Evolutionary conservation across 306 rosid genomes (phyloP).

Genomic region (Begonia loranthoides): DNA sequence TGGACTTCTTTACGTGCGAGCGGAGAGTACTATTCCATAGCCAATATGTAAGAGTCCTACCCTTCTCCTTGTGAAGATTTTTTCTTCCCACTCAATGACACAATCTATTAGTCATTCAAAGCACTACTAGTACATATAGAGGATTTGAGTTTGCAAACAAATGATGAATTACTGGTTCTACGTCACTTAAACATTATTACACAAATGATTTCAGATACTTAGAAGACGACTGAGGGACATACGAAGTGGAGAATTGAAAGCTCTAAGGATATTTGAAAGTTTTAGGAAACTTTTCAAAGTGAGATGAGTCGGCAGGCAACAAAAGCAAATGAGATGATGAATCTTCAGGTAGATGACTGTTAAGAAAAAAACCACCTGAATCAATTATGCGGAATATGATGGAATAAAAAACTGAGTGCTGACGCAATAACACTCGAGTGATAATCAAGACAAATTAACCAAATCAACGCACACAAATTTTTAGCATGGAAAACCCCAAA

Average conservation of each 20-base stretch:
- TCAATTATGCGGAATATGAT: too few species aligned
- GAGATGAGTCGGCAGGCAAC: too few species aligned
- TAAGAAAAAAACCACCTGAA: too few species aligned
- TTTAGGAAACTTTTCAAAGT: conserved; percentile 50
- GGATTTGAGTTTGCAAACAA: neutral
- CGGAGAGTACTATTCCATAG: conserved; percentile 77
- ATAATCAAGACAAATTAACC: too few species aligned
- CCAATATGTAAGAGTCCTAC: conserved; percentile 52
- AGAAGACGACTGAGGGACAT: conserved; percentile 67
- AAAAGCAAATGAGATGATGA: too few species aligned
- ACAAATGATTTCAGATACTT: conserved; percentile 46
- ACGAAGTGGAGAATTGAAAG: conserved; percentile 70
- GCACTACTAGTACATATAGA: neutral
- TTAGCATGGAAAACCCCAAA: too few species aligned
- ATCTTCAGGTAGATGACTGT: too few species aligned
- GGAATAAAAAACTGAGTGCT: too few species aligned
- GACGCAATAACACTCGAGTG: too few species aligned
- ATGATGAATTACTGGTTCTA: neutral
- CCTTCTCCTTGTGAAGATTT: conserved; percentile 1
- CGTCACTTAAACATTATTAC: too few species aligned
- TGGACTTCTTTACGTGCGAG: conserved; percentile 71
- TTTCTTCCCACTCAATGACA: neutral
- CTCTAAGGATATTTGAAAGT: conserved; percentile 55
- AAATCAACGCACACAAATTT: too few species aligned
- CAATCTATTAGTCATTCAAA: neutral